A percentile compares a stretch with the other conserved stretches of the same genome.
These are phyloP conservation scores for Podila clonocystis DNA, from an alignment of 192 early-diverging fungal species.

Conservation along the genomic window DNA sequence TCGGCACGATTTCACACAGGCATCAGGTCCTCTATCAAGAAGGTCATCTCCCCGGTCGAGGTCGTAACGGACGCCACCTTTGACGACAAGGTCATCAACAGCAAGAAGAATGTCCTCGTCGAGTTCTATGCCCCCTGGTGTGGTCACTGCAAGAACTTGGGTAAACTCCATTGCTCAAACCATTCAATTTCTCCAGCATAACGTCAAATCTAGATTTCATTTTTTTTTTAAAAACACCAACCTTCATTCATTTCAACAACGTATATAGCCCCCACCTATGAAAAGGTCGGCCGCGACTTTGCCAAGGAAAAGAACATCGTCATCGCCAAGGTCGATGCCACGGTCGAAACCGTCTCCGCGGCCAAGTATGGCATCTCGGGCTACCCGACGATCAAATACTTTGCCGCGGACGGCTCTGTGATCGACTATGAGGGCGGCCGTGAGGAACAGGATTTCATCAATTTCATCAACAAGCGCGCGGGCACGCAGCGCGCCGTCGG, in stretches of 20 bases:
- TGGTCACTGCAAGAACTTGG: constrained; percentile 74
- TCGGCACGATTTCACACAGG: constrained; percentile 34
- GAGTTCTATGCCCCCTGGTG: constrained; percentile 95
- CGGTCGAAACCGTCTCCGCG: constrained; percentile 69
- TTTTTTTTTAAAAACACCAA: no score
- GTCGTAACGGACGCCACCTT: constrained; percentile 79
- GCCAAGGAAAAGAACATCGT: constrained; percentile 79
- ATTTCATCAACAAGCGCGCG: constrained; percentile 87
- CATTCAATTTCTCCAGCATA: no score
- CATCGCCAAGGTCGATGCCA: constrained; percentile 92
- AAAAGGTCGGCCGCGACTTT: constrained; percentile 86
- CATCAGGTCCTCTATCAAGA: constrained; percentile 70
- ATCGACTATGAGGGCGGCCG: constrained; percentile 81
- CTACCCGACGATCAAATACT: constrained; percentile 92
- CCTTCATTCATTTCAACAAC: no score
- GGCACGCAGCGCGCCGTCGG: constrained; percentile 78
- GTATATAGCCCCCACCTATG: constrained; percentile 82
- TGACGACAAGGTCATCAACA: constrained; percentile 73
- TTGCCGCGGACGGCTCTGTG: constrained; percentile 67
- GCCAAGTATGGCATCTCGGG: constrained; percentile 75
- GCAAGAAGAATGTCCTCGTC: constrained; percentile 80
- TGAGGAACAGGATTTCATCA: constrained; percentile 74
- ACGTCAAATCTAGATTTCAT: no score
- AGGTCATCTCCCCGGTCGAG: constrained; percentile 67
- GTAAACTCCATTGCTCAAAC: constrained; percentile 54